A percentile compares a stretch with the other conserved stretches of the same genome.
Conservation (phyloP, 176 grass and related monocot genomes). For the Aegilops sharonensis region DNA sequence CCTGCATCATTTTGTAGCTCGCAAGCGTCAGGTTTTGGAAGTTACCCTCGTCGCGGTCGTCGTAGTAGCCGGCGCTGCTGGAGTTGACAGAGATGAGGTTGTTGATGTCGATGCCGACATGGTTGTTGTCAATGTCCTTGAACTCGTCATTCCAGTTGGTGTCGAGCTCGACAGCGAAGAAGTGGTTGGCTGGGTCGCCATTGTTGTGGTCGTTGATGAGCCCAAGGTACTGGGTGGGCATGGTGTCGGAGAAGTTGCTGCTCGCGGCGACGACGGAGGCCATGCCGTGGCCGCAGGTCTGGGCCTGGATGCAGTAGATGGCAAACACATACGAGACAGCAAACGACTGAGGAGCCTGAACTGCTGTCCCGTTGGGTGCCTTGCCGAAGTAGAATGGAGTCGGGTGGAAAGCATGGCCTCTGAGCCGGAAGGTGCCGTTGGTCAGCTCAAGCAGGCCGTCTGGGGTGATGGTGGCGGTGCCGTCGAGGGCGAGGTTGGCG, state of each 20-base stretch:
- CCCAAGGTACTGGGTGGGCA: slow-evolving; percentile 30
- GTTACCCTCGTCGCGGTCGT: not conserved
- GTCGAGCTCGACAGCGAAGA: slow-evolving; percentile 37
- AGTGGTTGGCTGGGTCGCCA: slow-evolving; percentile 10
- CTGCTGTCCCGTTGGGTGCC: not conserved
- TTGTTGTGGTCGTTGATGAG: slow-evolving; percentile 21
- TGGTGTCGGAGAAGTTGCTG: slow-evolving; percentile 7
- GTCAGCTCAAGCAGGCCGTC: slow-evolving; percentile 11
- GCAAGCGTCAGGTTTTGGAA: slow-evolving; percentile 2
- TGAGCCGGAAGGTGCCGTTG: not conserved
- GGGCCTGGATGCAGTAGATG: not conserved
- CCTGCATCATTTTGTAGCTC: slow-evolving; percentile 19
- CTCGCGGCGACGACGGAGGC: not conserved
- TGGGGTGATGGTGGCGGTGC: not conserved
- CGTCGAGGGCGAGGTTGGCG: not conserved
- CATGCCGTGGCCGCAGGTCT: slow-evolving; percentile 21
- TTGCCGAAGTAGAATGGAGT: not conserved
- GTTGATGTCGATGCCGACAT: slow-evolving; percentile 42
- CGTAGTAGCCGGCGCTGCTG: not conserved
- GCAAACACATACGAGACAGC: slow-evolving; percentile 27
- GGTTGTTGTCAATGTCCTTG: slow-evolving; percentile 32
- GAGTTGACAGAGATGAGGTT: not conserved
- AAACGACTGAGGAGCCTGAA: slow-evolving; percentile 5
- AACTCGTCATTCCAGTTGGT: slow-evolving; percentile 7
- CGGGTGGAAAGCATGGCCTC: slow-evolving; percentile 32